Evolutionary conservation across 768 basidiomycete genomes (phyloP).

Genomic region (Rickenella mellea): DNA sequence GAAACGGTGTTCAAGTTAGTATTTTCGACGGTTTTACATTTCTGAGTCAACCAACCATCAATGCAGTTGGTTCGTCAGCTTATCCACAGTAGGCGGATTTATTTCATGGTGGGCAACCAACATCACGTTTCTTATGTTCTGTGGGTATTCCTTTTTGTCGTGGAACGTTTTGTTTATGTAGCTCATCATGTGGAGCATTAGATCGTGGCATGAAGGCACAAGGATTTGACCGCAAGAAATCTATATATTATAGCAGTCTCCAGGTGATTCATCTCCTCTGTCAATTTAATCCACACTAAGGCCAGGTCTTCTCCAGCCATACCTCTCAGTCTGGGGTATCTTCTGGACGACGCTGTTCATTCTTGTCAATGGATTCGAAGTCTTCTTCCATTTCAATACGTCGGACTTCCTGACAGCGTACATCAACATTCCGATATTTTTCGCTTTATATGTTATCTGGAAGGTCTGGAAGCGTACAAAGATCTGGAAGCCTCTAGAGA

Average conservation of each 20-base stretch:
- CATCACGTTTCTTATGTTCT: slow-evolving; percentile 64
- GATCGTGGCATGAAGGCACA: slow-evolving; percentile 56
- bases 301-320: slow-evolving; percentile 35
- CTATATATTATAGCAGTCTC: slow-evolving; percentile 51
- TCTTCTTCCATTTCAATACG: slow-evolving; percentile 57
- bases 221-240: slow-evolving; percentile 49
- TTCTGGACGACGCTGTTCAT: slow-evolving; percentile 57
- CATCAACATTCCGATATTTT: slow-evolving; percentile 39
- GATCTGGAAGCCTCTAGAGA: slow-evolving; percentile 48
- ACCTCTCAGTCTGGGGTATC: slow-evolving; percentile 59
- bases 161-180: not conserved
- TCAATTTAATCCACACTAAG: no score
- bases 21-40: not conserved
- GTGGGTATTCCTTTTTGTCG: slow-evolving; percentile 26
- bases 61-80: slow-evolving; percentile 56
- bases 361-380: slow-evolving; percentile 42
- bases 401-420: slow-evolving; percentile 42
- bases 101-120: slow-evolving; percentile 61
- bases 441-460: slow-evolving; percentile 34
- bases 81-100: slow-evolving; percentile 62
- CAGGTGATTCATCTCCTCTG: slow-evolving; percentile 37
- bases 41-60: not conserved
- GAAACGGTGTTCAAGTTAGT: slow-evolving; percentile 48
- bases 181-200: slow-evolving; percentile 12
- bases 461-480: slow-evolving; percentile 30